phyloP scores from a whole-genome alignment of 257 asterid genomes.

The Solanum sparsipilum region DNA sequence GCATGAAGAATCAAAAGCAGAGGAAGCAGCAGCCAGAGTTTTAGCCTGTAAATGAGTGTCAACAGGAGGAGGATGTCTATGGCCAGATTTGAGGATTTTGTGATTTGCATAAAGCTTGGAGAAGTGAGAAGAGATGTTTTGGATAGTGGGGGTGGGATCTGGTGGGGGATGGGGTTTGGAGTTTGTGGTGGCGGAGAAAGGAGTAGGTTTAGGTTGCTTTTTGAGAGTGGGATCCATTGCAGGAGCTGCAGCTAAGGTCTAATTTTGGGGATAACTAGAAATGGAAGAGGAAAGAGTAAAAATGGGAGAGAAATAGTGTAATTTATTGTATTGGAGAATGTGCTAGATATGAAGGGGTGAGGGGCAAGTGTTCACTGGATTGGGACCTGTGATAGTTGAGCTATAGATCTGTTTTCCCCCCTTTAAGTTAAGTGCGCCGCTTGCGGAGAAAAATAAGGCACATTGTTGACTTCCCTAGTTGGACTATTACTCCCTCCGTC shows the following conservation, averaged over 20 bases:
- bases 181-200: conserved; percentile 20
- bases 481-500: not conserved
- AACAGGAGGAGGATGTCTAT: conserved; percentile 12
- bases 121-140: conserved; percentile 62
- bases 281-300: not conserved
- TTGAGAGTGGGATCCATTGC: conserved; percentile 56
- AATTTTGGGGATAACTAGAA: not conserved
- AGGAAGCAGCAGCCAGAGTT: conserved; percentile 5
- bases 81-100: conserved; percentile 20
- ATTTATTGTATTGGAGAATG: not conserved
- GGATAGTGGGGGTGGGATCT: conserved; percentile 68
- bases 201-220: conserved; percentile 26
- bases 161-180: conserved; percentile 26
- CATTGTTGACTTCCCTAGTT: not conserved
- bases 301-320: not conserved
- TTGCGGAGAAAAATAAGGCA: conserved; percentile 17
- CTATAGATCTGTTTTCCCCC: conserved; percentile 17
- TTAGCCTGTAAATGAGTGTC: conserved; percentile 22
- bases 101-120: conserved; percentile 54
- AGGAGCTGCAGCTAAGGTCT: not conserved
- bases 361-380: not conserved
- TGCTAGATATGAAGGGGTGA: conserved; percentile 4
- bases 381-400: not conserved
- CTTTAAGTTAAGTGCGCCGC: conserved; percentile 24
- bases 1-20: conserved; percentile 30